phyloP scores from a whole-genome alignment of 208 protist species.

The Acanthamoeba castellanii region DNA sequence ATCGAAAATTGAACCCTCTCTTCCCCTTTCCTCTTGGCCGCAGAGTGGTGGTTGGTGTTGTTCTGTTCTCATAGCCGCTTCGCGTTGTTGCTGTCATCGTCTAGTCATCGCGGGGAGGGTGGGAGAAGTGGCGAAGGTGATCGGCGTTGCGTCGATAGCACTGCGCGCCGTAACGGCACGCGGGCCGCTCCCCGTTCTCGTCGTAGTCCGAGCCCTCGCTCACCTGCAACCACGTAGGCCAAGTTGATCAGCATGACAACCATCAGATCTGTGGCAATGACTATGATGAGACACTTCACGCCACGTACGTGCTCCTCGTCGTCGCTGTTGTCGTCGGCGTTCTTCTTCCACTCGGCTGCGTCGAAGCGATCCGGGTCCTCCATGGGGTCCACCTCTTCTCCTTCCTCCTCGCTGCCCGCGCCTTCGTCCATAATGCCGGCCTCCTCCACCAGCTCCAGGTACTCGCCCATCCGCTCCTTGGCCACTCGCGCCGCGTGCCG shows the following conservation, averaged over 20 bases:
- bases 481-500: background rate
- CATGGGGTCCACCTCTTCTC: background rate
- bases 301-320: background rate
- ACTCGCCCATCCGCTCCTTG: background rate
- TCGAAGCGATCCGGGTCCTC: background rate
- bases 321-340: background rate
- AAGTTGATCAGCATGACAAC: too few species aligned
- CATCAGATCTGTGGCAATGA: background rate
- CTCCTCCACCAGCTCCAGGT: background rate
- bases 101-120: background rate
- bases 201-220: background rate
- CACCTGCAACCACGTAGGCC: background rate
- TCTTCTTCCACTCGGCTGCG: slow-evolving; percentile 9
- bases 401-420: background rate
- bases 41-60: too few species aligned
- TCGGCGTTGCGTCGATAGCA: slow-evolving; percentile 71
- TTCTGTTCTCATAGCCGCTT: too few species aligned
- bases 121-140: slow-evolving; percentile 21
- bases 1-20: too few species aligned
- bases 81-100: too few species aligned
- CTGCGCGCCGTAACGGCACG: slow-evolving; percentile 38
- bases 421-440: background rate
- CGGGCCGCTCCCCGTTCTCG: background rate
- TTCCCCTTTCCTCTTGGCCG: too few species aligned
- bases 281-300: background rate